A percentile compares a stretch with the other conserved stretches of the same genome.
These are phyloP conservation scores for Globisporangium paroecandrum DNA, from an alignment of 352 stramenopile species.

Conservation along the genomic window DNA sequence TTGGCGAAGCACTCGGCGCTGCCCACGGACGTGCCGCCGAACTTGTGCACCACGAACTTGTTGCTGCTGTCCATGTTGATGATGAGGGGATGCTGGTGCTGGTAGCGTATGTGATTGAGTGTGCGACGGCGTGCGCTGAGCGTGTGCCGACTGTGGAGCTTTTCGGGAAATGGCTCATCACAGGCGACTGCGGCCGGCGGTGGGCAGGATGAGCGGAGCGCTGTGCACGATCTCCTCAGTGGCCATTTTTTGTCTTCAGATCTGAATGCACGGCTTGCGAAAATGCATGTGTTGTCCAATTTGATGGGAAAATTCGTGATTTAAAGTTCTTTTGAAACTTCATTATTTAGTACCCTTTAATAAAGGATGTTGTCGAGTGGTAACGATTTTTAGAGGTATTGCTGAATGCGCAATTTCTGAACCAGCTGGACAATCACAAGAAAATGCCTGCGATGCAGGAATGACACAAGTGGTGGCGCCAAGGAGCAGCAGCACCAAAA, in stretches of 20 bases:
- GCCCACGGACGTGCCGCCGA: conserved; percentile 94
- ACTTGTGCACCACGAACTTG: conserved; percentile 96
- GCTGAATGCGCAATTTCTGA: conserved; percentile 22
- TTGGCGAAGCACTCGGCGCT: conserved; percentile 90
- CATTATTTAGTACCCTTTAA: background rate
- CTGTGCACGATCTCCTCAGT: background rate
- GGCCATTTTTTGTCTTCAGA: conserved; percentile 17
- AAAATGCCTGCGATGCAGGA: conserved; percentile 20
- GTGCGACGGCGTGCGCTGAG: background rate
- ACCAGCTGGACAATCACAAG: conserved; percentile 24
- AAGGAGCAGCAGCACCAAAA: background rate
- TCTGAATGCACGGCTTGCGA: background rate
- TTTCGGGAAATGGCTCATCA: conserved; percentile 15
- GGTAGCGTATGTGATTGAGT: background rate
- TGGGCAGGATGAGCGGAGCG: background rate
- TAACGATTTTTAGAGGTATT: background rate
- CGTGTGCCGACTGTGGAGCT: conserved; percentile 4
- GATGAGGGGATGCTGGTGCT: background rate
- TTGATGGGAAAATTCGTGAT: background rate
- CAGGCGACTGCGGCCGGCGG: background rate
- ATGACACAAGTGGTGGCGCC: background rate
- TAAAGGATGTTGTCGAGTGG: background rate
- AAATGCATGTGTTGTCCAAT: background rate
- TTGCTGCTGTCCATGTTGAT: conserved; percentile 10
- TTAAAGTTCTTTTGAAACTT: background rate